phyloP scores from a whole-genome alignment of 2,329 filamentous ascomycete species.

The Cordyceps militaris region DNA sequence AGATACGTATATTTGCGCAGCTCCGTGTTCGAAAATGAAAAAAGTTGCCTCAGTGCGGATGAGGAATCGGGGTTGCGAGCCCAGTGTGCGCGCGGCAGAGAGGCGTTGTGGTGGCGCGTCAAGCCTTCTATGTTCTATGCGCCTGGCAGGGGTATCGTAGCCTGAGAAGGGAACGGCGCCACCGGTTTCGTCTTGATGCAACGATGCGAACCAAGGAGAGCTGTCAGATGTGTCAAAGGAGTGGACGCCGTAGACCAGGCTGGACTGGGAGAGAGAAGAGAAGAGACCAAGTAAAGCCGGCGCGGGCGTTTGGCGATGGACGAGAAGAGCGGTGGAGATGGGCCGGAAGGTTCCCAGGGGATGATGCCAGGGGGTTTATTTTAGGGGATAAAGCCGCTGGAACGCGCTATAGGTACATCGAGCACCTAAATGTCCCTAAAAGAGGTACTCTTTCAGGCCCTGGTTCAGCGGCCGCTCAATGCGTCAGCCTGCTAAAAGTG shows the following conservation, averaged over 20 bases:
- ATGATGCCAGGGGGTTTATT: neutral
- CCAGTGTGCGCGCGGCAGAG: neutral
- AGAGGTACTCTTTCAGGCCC: neutral
- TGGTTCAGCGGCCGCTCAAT: neutral
- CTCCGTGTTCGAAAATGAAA: neutral
- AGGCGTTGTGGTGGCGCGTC: neutral
- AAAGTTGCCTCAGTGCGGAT: neutral
- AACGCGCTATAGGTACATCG: neutral
- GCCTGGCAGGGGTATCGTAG: slow-evolving; percentile 3
- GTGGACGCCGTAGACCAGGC: neutral
- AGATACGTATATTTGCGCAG: neutral
- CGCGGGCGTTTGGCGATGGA: neutral
- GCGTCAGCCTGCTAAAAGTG: neutral
- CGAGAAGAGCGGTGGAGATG: neutral
- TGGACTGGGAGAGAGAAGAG: neutral
- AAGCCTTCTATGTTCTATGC: neutral
- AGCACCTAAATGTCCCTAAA: too few species aligned
- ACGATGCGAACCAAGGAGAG: too few species aligned
- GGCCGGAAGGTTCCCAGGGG: neutral
- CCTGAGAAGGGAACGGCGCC: neutral
- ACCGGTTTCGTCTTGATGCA: neutral
- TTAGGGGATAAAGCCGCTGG: neutral
- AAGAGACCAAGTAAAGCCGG: neutral
- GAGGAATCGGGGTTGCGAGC: neutral
- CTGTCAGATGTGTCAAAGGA: neutral